These are phyloP conservation scores for Yamadazyma triangularis DNA, from an alignment of 1,139 yeast genomes.

Conservation along the genomic window DNA sequence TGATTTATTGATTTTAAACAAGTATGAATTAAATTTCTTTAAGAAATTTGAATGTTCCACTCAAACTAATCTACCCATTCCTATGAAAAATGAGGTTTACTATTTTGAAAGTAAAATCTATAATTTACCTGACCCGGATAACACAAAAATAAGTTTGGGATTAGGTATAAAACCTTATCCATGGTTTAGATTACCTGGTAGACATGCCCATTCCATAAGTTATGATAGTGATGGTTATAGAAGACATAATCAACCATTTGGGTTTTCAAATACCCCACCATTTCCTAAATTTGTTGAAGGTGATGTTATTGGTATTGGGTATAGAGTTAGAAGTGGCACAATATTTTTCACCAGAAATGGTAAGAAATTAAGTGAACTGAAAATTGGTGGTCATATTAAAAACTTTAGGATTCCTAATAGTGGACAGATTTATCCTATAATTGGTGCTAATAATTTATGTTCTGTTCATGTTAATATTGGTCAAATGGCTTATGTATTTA, in stretches of 20 bases:
- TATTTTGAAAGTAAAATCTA: conserved; percentile 78
- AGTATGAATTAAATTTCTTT: conserved; percentile 73
- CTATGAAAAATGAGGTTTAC: conserved; percentile 80
- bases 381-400: conserved; percentile 65
- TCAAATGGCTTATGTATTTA: conserved; percentile 54
- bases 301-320: conserved; percentile 67
- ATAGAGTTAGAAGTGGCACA: conserved; percentile 56
- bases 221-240: conserved; percentile 54
- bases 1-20: conserved; percentile 60
- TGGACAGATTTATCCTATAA: conserved; percentile 46
- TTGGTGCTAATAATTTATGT: conserved; percentile 51
- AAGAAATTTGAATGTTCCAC: conserved; percentile 70
- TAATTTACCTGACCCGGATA: conserved; percentile 52
- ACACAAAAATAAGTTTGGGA: conserved; percentile 43
- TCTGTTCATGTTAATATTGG: conserved; percentile 55
- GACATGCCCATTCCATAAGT: conserved; percentile 45
- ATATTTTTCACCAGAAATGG: conserved; percentile 69
- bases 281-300: conserved; percentile 51
- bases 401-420: conserved; percentile 32
- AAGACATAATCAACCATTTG: conserved; percentile 49
- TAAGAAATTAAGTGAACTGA: conserved; percentile 60
- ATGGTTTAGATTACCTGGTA: conserved; percentile 55
- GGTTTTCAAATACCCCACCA: conserved; percentile 29
- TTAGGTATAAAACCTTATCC: conserved; percentile 51
- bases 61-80: conserved; percentile 84